Percentiles rank a stretch among this genome's conserved stretches.
Evolutionary conservation across 2,329 filamentous ascomycete species (phyloP).

Genomic region (Ceratocystis papillata): DNA sequence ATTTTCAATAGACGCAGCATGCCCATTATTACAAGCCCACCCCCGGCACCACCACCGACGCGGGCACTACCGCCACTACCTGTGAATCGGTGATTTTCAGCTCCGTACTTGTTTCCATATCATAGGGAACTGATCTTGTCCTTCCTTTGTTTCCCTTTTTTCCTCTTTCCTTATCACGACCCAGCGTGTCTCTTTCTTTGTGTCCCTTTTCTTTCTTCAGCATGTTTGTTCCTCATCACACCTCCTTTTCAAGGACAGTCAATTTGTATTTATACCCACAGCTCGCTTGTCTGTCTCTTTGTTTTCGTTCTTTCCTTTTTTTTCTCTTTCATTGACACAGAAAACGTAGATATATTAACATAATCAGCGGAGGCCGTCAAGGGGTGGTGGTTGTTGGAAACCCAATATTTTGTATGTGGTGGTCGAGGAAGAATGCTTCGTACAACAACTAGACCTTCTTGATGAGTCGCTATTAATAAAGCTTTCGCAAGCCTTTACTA

Average conservation of each 20-base stretch:
- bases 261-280: conserved; percentile 9
- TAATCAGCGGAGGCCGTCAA: background rate
- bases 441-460: no score
- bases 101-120: background rate
- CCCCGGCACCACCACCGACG: conserved; percentile 45
- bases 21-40: conserved; percentile 41
- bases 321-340: background rate
- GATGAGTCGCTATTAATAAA: background rate
- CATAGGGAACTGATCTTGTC: no score
- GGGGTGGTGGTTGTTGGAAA: background rate
- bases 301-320: background rate
- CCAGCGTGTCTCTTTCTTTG: background rate
- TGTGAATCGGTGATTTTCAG: conserved; percentile 26
- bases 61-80: conserved; percentile 46
- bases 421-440: background rate
- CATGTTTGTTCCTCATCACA: background rate
- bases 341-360: background rate
- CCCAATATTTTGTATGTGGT: background rate
- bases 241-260: background rate
- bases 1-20: conserved; percentile 38
- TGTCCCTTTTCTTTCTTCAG: conserved; percentile 1
- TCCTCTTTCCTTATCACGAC: background rate
- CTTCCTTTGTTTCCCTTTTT: background rate
- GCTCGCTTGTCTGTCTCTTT: background rate
- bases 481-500: background rate